phyloP scores from a whole-genome alignment of 768 basidiomycete species.

The Xanthoconium purpureum region DNA sequence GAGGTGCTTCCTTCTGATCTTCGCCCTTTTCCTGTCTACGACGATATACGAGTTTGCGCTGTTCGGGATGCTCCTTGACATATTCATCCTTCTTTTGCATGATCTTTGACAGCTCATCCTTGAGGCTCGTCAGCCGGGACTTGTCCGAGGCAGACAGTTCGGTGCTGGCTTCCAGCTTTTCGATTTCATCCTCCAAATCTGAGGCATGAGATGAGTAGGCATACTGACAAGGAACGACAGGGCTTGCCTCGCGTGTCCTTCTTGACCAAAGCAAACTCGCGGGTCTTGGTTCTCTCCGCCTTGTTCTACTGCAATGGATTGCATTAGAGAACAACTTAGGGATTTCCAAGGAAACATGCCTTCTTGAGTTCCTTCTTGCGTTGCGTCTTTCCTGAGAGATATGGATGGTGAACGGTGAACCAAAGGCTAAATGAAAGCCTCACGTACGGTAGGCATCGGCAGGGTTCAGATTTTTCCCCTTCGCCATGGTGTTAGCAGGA shows the following conservation, averaged over 20 bases:
- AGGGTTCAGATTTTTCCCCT: constrained; percentile 84
- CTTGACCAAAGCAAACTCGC: constrained; percentile 91
- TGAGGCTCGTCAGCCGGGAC: constrained; percentile 66
- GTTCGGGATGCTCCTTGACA: constrained; percentile 90
- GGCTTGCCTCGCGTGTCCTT: constrained; percentile 81
- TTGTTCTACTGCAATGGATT: constrained; percentile 77
- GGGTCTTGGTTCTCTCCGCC: constrained; percentile 69
- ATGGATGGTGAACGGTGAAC: not conserved
- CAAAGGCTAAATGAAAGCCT: not conserved
- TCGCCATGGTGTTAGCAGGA: constrained; percentile 55
- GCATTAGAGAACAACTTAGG: constrained; percentile 11
- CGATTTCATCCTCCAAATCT: constrained; percentile 85
- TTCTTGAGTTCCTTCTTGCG: constrained; percentile 95
- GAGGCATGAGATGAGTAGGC: constrained; percentile 8
- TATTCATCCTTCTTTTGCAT: constrained; percentile 89
- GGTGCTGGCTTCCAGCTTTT: constrained; percentile 52
- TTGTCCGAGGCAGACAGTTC: constrained; percentile 51
- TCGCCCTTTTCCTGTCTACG: constrained; percentile 42
- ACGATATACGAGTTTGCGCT: constrained; percentile 78
- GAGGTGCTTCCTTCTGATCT: constrained; percentile 39
- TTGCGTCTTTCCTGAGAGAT: constrained; percentile 74
- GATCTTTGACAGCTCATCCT: constrained; percentile 74
- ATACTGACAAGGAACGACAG: not conserved
- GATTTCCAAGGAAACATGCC: constrained; percentile 36
- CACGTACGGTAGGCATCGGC: constrained; percentile 88